Conservation (phyloP, 129 eudicot genomes). For the Oenanthe sinensis region DNA sequence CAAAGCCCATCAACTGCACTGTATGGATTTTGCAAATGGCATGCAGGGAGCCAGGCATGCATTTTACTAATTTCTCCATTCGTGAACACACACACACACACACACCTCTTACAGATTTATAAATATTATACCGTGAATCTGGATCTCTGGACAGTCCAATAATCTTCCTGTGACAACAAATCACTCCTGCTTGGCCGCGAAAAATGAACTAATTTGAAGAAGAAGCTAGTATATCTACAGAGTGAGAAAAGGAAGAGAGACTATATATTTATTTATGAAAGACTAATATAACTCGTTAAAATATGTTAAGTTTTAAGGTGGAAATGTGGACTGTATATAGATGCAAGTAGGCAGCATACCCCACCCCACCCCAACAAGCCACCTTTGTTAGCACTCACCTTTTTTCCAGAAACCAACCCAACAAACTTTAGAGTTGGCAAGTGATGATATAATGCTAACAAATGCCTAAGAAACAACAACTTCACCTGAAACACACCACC, state of each 20-base stretch:
- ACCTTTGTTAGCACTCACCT: not conserved
- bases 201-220: not conserved
- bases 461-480: not conserved
- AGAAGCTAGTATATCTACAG: not conserved
- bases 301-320: not conserved
- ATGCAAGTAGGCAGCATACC: not conserved
- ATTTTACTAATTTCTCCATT: not conserved
- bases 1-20: conserved; percentile 7
- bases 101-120: not conserved
- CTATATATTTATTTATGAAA: too few relatives aligned
- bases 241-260: not conserved
- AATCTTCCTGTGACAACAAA: not conserved
- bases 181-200: not conserved
- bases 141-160: not conserved
- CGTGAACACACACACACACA: not conserved
- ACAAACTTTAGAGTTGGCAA: conserved; percentile 14
- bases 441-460: not conserved
- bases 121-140: not conserved
- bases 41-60: conserved; percentile 18
- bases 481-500: conserved; percentile 8
- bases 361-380: not conserved
- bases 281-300: not conserved
- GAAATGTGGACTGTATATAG: not conserved
- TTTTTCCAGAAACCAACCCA: conserved; percentile 7
- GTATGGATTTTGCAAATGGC: conserved; percentile 14